Percentiles rank a stretch among this genome's conserved stretches.
These are phyloP conservation scores for Sugiyamaella qingdaonensis DNA, from an alignment of 805 yeast genomes.

Conservation along the genomic window DNA sequence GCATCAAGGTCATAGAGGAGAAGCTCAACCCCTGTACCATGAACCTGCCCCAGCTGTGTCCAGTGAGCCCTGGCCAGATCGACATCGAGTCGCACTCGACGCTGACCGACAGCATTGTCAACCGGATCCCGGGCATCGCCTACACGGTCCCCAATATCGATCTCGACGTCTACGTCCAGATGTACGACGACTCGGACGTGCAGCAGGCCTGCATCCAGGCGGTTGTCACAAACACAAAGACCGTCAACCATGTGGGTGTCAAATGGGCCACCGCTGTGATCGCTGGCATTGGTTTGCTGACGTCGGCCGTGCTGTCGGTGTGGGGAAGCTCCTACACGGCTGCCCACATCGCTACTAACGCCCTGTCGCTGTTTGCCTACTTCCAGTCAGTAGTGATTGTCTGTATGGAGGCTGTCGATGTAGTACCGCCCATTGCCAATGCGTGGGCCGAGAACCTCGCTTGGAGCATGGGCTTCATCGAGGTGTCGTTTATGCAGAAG, in stretches of 20 bases:
- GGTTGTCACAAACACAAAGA: slow-evolving; percentile 68
- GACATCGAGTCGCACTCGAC: slow-evolving; percentile 70
- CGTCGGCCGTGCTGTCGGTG: slow-evolving; percentile 76
- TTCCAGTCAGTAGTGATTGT: slow-evolving; percentile 86
- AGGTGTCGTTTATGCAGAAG: slow-evolving; percentile 74
- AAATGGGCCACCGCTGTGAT: slow-evolving; percentile 93
- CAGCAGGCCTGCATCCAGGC: slow-evolving; percentile 72
- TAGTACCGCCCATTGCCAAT: slow-evolving; percentile 87
- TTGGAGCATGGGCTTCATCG: slow-evolving; percentile 92
- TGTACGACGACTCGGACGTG: slow-evolving; percentile 38
- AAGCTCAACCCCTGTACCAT: slow-evolving; percentile 57
- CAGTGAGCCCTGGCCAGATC: slow-evolving; percentile 75
- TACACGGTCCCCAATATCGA: slow-evolving; percentile 84
- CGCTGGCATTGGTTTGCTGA: slow-evolving; percentile 80
- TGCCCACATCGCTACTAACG: slow-evolving; percentile 80
- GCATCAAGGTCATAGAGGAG: slow-evolving; percentile 62
- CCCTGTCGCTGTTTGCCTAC: slow-evolving; percentile 76
- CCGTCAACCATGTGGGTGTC: slow-evolving; percentile 74
- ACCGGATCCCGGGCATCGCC: slow-evolving; percentile 76
- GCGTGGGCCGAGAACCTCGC: slow-evolving; percentile 90
- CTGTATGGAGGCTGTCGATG: slow-evolving; percentile 77
- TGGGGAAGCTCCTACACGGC: slow-evolving; percentile 89
- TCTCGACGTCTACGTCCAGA: slow-evolving; percentile 60
- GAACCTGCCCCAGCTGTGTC: slow-evolving; percentile 64
- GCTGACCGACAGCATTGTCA: slow-evolving; percentile 42